Evolutionary conservation across 768 basidiomycete genomes (phyloP), one percentile per base, ranked within the genome.

Genomic region (Mycena epipterygia): DNA sequence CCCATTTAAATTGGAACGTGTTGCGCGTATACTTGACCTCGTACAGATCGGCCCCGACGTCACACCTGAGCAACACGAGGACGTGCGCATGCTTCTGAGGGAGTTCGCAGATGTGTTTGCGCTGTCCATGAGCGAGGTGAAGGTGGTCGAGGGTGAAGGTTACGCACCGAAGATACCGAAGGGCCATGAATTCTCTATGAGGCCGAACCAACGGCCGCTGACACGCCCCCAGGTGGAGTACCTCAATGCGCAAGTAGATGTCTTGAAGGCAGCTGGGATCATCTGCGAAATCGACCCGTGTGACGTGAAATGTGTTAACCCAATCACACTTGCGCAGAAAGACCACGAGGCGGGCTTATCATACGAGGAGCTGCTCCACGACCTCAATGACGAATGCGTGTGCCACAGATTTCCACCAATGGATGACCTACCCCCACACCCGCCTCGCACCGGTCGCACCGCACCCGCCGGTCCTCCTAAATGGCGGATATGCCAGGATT

Each of bases 401-500:
- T 71, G 33, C 12, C 57, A 73, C 3, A 81, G 81, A 3, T 61
- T 80, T 11, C 59, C 68, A 37, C 57, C 67, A 4, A 55, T 55
- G 0, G 76, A 73, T 25, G 58, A 75, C 13, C 52, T 80, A 21
- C 79, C 77, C 27, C 76, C 76, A 13, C 55, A 75, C 42, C 41
- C 27, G 5, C 37, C 39, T 30, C 16, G 41, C 33, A 5, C 49
- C 25, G 14, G 0, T 29, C 35, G 2, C 55, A 46, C 68, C 25
- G 30, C 46, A 2, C 23, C 5, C 12, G 19, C 57, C 11, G n/a
- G n/a, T n/a, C n/a, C n/a, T n/a, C 68, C 71, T 19, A 82, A 82
- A 53, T 85, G 81, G 83, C 29, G 82, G 12, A 72, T 86, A 0
- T 84, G 83, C 53, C 83, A 84, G 35, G 80, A 81, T 51, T 86